Conservation (phyloP, 2,329 filamentous ascomycete species). For the Claviceps fusiformis region DNA sequence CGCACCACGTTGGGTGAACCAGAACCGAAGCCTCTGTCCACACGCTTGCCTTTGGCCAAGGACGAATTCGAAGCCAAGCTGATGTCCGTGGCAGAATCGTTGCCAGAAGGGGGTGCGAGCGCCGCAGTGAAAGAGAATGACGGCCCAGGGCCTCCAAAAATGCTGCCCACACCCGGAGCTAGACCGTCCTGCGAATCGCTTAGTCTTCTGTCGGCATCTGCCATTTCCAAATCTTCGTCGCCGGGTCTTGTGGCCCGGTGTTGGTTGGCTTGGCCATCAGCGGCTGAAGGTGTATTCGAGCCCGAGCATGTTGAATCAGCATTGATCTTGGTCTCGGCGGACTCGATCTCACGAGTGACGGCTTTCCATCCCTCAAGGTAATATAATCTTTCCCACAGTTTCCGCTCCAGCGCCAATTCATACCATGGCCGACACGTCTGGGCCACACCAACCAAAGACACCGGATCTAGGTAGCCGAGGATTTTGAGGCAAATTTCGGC, state of each 20-base stretch:
- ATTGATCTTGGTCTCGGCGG: slow-evolving; percentile 50
- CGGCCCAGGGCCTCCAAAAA: slow-evolving; percentile 22
- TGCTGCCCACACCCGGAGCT: slow-evolving; percentile 12
- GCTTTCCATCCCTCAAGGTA: slow-evolving; percentile 75
- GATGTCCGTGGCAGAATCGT: slow-evolving; percentile 18
- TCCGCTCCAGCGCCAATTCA: slow-evolving; percentile 63
- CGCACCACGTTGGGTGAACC: slow-evolving; percentile 16
- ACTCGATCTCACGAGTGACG: slow-evolving; percentile 48
- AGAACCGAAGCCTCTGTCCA: slow-evolving; percentile 16
- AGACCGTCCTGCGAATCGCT: slow-evolving; percentile 12
- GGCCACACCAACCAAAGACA: slow-evolving; percentile 67
- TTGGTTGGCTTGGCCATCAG: slow-evolving; percentile 40
- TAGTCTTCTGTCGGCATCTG: slow-evolving; percentile 20
- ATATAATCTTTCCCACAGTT: slow-evolving; percentile 77
- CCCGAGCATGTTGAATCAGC: slow-evolving; percentile 25
- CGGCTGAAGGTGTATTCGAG: slow-evolving; percentile 29
- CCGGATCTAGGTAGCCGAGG: slow-evolving; percentile 70
- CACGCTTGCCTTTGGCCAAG: slow-evolving; percentile 14
- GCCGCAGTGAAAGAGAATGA: slow-evolving; percentile 18
- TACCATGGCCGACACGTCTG: slow-evolving; percentile 74
- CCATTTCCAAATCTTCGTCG: slow-evolving; percentile 37
- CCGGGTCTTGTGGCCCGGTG: slow-evolving; percentile 38
- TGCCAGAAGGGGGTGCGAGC: slow-evolving; percentile 11
- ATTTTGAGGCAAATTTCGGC: slow-evolving; percentile 85
- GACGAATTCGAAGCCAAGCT: slow-evolving; percentile 6